Percentiles rank a stretch among this genome's conserved stretches.
These are phyloP conservation scores for Macrocybe gigantea DNA, from an alignment of 768 basidiomycete genomes.

Conservation along the genomic window DNA sequence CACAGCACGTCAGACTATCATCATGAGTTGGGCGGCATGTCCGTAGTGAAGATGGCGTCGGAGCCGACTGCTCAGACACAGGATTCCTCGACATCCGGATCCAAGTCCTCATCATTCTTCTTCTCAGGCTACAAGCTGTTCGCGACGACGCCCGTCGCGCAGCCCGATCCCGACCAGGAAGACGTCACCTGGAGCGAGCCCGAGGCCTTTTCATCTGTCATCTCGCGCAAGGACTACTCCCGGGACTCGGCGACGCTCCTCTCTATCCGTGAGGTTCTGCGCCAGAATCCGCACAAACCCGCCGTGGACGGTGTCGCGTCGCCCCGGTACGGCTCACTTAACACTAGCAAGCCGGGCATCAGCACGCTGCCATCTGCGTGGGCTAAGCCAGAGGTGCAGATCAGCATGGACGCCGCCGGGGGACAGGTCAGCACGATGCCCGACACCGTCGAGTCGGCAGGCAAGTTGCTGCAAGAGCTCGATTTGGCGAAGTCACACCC, in stretches of 20 bases:
- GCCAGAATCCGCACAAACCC: constrained; percentile 32
- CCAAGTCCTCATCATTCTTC: constrained; percentile 42
- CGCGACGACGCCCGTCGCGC: constrained; percentile 26
- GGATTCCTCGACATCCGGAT: constrained; percentile 13
- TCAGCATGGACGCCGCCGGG: constrained; percentile 44
- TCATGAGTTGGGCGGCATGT: constrained; percentile 36
- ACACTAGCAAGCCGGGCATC: no score
- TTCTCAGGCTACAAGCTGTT: constrained; percentile 47
- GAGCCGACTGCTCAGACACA: constrained; percentile 11
- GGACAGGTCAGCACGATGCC: constrained; percentile 37
- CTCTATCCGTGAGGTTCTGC: constrained; percentile 56
- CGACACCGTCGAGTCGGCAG: constrained; percentile 31
- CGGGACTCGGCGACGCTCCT: constrained; percentile 53
- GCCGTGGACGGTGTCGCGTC: constrained; percentile 23
- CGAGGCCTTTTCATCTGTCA: constrained; percentile 54
- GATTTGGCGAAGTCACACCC: constrained; percentile 13
- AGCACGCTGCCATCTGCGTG: constrained; percentile 36
- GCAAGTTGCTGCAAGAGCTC: constrained; percentile 40
- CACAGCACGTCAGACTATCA: constrained; percentile 58
- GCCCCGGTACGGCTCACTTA: no score
- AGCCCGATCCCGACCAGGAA: constrained; percentile 58
- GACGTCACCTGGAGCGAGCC: constrained; percentile 54
- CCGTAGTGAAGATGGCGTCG: constrained; percentile 19
- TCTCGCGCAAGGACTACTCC: constrained; percentile 59
- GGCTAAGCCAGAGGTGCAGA: constrained; percentile 53